These are phyloP conservation scores for Paraconiothyrium brasiliense DNA, from an alignment of 2,329 filamentous ascomycete species.

Conservation along the genomic window DNA sequence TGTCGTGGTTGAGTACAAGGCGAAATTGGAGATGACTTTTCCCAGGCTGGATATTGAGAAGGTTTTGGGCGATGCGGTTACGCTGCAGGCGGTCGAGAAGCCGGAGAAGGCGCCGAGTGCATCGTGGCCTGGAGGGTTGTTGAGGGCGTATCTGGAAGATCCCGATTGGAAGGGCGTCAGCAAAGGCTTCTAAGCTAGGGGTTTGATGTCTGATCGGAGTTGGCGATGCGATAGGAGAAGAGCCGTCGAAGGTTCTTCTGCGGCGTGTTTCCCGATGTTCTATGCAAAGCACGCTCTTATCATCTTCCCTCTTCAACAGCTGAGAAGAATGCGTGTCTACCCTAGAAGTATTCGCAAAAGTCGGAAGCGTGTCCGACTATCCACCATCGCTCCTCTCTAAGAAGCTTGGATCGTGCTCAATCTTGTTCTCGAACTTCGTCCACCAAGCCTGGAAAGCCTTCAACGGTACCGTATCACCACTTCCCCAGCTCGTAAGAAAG, in stretches of 20 bases:
- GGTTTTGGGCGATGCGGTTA: constrained; percentile 54
- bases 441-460: constrained; percentile 98
- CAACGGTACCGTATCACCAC: constrained; percentile 85
- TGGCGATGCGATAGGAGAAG: neutral
- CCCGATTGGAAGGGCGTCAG: constrained; percentile 43
- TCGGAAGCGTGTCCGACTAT: constrained; percentile 24
- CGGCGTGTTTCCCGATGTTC: neutral
- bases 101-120: constrained; percentile 53
- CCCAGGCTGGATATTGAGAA: constrained; percentile 55
- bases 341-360: neutral
- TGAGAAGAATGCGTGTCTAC: neutral
- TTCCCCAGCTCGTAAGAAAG: constrained; percentile 88
- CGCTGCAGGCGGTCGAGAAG: constrained; percentile 49
- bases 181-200: constrained; percentile 35
- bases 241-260: neutral
- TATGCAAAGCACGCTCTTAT: neutral
- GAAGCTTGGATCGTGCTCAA: constrained; percentile 88
- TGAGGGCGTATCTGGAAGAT: constrained; percentile 35
- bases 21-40: constrained; percentile 38
- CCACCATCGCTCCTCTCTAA: constrained; percentile 74
- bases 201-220: neutral
- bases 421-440: constrained; percentile 89
- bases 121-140: constrained; percentile 48
- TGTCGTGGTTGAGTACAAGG: constrained; percentile 29
- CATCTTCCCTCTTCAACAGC: neutral